Evolutionary conservation across 208 protist species (phyloP), one percentile per base, ranked within the genome.

Genomic region (Acanthamoeba polyphaga): DNA sequence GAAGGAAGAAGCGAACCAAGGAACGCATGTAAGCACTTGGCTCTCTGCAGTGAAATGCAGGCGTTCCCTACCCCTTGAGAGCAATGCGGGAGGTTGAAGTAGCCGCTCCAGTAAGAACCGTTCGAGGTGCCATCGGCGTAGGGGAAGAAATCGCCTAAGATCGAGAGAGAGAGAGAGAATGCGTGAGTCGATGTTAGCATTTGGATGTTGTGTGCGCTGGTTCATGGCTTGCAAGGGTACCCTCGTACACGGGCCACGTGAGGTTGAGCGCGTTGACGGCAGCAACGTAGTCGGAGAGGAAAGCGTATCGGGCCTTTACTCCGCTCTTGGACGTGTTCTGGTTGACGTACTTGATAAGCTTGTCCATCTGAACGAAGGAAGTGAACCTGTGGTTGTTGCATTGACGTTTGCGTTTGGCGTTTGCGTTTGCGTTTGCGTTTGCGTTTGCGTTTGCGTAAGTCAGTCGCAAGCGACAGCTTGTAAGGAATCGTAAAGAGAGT

Each of bases 311-410:
- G 3, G 96, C 17, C 32, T 97, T 95, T 4, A 97, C 55, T 19
- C 72, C 66, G 43, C 84, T 94, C 64, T 60, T 43, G 27, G 74
- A 19, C 32, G 96, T 90, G 49, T 96, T 87, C 1, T 62, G 34
- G 66, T 96, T 96, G 38, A 97, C 93, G 29, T 97, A 95, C 3
- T n/a, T 55, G 15, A 97, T 96, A 0, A 97, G 38, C 55, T 96
- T 95, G 66, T 97, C 96, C 34, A 97, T 95, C 27, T 95, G 64
- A 7, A 76, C 66, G 24, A 76, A 93, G 15, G 53, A 76, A 1
- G 70, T 78, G 38, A 78, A 78, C 38, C 70, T 78, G 13, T 46
- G 13, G 38, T 0, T 12, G 10, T 46, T 46, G 43, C 43, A 4
- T 46, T 46, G 43, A 1, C 10, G 10, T 60, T 15, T 19, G 51